These are phyloP conservation scores for Herpetomonas muscarum DNA, from an alignment of 208 protist genomes.

Conservation along the genomic window DNA sequence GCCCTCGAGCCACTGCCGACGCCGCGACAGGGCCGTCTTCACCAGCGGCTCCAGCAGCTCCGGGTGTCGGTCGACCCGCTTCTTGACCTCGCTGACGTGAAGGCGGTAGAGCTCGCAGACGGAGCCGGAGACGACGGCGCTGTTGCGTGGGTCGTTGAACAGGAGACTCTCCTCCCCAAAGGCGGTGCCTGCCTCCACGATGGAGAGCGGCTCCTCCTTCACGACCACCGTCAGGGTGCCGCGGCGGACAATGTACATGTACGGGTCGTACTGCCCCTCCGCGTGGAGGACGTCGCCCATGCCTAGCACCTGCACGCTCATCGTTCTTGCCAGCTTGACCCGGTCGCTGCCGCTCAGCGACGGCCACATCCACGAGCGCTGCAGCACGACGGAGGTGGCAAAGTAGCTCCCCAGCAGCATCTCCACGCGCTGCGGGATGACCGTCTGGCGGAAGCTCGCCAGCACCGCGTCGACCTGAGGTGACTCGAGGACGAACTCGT, in stretches of 20 bases:
- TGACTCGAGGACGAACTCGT: conserved; percentile 35
- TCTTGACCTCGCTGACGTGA: conserved; percentile 45
- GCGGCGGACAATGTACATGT: conserved; percentile 82
- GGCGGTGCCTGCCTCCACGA: conserved; percentile 57
- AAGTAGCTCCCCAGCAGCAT: conserved; percentile 63
- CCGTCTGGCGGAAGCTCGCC: conserved; percentile 38
- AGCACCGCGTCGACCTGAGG: conserved; percentile 31
- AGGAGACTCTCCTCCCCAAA: conserved; percentile 82
- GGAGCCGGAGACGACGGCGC: conserved; percentile 49
- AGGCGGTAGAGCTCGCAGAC: conserved; percentile 84
- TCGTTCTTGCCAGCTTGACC: conserved; percentile 64
- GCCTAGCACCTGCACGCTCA: conserved; percentile 65
- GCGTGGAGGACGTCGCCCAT: conserved; percentile 72
- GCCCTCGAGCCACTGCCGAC: conserved; percentile 61
- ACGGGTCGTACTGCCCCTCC: conserved; percentile 57
- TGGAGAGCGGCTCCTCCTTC: conserved; percentile 55
- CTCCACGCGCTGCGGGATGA: conserved; percentile 57
- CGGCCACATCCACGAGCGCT: conserved; percentile 86
- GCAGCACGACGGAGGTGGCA: conserved; percentile 62
- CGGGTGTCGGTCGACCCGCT: conserved; percentile 60
- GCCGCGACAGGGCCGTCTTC: conserved; percentile 43
- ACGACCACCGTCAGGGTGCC: conserved; percentile 59
- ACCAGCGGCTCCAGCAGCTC: conserved; percentile 39
- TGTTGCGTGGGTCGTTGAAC: conserved; percentile 76
- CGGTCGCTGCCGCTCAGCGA: conserved; percentile 67